Base-by-base conservation (phyloP, 176 grass and related monocot species). In the Tillandsia fasciculata region DNA sequence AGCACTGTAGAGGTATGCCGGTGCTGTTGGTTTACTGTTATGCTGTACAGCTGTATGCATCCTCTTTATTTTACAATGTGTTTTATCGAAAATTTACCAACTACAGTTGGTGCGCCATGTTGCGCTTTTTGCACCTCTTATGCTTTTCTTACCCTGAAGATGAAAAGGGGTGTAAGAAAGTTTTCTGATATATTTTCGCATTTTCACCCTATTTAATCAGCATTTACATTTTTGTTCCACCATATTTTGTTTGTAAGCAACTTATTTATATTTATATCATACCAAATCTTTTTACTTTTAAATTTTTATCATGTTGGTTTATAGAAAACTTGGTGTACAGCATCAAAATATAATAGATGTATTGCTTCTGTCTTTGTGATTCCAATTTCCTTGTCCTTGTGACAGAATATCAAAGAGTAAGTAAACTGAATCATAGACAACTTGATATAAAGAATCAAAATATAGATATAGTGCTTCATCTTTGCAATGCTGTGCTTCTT, bases 1-100 rank as follows among this genome's bases (percentile, higher is more conserved):
- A 92, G 93, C 76, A 81, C 74, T 53, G 84, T 83, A 2, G 89
- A 97, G 89, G 93, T 97, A 77, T 70, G 66, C 0, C 15, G 61
- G 7, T 63, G 1, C 50, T 76, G 15, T 18, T 61, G 7, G 56
- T 61, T 61, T 2, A 18, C 18, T 61, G 22, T 61, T 61, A 61
- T 10, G 5, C 22, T 61, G 15, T 61, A n/a, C 56, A 61, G 56
- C 56, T 61, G 8, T 59, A 59, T 22, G 20, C 20, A 5, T 14
- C 20, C 20, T 59, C 4, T 61, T 9, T 61, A 61, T 61, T 9
- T 61, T 61, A 20, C 10, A 61, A 61, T 61, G 56, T 61, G 4
- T 61, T 61, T 10, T 20, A 23, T 18, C 18, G 56, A 14, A 61
- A 61, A 9, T 70, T 48, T 68, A 20, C 20, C 52, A 8, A 26